phyloP scores from a whole-genome alignment of 1,284 basidiomycete species.

The Athelia psychrophila region DNA sequence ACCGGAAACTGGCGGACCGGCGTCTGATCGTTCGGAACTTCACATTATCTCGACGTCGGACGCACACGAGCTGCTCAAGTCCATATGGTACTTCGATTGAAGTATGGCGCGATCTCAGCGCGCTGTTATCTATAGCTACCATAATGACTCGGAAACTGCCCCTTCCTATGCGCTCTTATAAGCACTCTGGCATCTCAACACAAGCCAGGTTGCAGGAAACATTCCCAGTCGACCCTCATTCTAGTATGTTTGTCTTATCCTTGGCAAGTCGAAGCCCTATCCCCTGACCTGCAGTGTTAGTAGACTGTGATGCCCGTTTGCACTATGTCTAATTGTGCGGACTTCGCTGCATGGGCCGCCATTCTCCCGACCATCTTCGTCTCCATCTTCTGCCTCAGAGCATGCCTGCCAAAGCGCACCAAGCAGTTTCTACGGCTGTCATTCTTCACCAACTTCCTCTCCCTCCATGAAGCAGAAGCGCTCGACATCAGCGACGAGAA shows the following conservation, averaged over 20 bases:
- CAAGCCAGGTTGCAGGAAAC: no score
- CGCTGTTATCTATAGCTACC: no score
- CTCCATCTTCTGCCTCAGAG: constrained; percentile 37
- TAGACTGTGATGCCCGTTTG: constrained; percentile 18
- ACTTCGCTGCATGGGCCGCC: constrained; percentile 55
- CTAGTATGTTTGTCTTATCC: neutral
- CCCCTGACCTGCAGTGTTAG: neutral
- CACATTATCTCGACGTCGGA: no score
- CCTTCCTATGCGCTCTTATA: no score
- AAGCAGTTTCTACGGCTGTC: constrained; percentile 23
- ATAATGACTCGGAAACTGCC: no score
- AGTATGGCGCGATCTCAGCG: no score
- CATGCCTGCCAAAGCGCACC: constrained; percentile 28
- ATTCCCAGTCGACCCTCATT: neutral
- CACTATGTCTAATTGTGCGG: constrained; percentile 29
- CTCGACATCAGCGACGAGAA: constrained; percentile 26
- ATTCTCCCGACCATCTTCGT: constrained; percentile 50
- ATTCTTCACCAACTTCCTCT: constrained; percentile 47
- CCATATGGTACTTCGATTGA: no score
- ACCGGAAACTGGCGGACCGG: no score
- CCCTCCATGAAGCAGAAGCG: constrained; percentile 58
- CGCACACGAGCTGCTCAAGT: no score
- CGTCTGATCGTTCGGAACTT: no score
- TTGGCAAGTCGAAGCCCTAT: neutral
- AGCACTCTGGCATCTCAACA: no score